Conservation (phyloP, 306 rosid species). For the Dryas alaskensis region DNA sequence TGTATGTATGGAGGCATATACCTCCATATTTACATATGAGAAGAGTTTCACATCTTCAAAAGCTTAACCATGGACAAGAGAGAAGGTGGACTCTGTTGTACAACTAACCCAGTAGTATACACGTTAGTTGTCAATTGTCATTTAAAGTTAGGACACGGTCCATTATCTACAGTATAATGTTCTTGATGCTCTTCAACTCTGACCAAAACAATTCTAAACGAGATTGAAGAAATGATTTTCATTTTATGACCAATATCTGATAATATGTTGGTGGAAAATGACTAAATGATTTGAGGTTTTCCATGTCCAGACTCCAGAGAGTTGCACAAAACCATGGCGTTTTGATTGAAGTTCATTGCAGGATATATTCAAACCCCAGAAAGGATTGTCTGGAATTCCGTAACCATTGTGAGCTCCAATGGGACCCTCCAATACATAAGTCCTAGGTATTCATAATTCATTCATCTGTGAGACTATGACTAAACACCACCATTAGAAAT, state of each 20-base stretch:
- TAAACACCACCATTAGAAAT: not conserved
- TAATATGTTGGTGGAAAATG: not conserved
- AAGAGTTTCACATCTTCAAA: no score
- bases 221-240: not conserved
- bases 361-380: no score
- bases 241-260: not conserved
- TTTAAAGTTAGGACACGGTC: no score
- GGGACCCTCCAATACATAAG: not conserved
- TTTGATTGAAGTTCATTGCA: no score
- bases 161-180: not conserved
- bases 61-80: no score
- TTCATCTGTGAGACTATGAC: not conserved
- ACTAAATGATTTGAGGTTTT: no score
- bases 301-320: not conserved
- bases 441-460: not conserved
- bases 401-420: not conserved
- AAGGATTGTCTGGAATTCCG: not conserved
- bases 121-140: no score
- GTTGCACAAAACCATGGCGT: not conserved
- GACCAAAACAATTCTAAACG: not conserved
- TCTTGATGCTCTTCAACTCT: not conserved
- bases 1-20: no score
- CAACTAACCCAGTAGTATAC: no score
- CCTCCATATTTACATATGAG: no score
- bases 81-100: no score